Conservation (phyloP, 2,329 filamentous ascomycete genomes). For the Fusarium sp. region DNA sequence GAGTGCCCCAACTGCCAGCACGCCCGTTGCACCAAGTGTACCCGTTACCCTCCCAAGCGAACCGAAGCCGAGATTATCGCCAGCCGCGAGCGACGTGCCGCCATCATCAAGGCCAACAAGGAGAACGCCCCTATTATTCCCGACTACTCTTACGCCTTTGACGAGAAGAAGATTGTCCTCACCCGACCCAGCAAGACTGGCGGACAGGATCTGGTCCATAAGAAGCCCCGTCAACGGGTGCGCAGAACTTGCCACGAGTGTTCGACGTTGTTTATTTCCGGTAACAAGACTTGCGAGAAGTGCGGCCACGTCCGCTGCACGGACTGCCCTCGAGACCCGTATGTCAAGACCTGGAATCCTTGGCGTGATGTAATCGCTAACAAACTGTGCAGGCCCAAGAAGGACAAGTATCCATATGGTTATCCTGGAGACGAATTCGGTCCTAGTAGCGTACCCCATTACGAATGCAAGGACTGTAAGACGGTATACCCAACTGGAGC, state of each 20-base stretch:
- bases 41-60: constrained; percentile 77
- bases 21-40: constrained; percentile 82
- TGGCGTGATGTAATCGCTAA: constrained; percentile 22
- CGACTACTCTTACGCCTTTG: constrained; percentile 60
- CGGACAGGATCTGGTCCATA: constrained; percentile 78
- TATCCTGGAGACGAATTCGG: constrained; percentile 76
- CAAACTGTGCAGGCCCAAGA: constrained; percentile 65
- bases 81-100: constrained; percentile 63
- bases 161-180: constrained; percentile 63
- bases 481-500: constrained; percentile 65
- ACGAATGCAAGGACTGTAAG: constrained; percentile 73
- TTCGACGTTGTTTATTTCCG: constrained; percentile 68
- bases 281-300: constrained; percentile 71
- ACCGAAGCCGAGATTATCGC: constrained; percentile 66
- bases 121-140: constrained; percentile 66
- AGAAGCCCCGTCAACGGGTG: constrained; percentile 78
- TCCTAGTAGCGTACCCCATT: constrained; percentile 62
- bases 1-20: constrained; percentile 84
- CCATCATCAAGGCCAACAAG: constrained; percentile 65
- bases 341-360: constrained; percentile 54
- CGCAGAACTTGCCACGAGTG: constrained; percentile 83
- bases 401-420: constrained; percentile 75
- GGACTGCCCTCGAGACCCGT: constrained; percentile 84
- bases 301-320: constrained; percentile 83
- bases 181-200: constrained; percentile 74